phyloP scores from a whole-genome alignment of 1,284 basidiomycete species.

The Ceratobasidium sp. region DNA sequence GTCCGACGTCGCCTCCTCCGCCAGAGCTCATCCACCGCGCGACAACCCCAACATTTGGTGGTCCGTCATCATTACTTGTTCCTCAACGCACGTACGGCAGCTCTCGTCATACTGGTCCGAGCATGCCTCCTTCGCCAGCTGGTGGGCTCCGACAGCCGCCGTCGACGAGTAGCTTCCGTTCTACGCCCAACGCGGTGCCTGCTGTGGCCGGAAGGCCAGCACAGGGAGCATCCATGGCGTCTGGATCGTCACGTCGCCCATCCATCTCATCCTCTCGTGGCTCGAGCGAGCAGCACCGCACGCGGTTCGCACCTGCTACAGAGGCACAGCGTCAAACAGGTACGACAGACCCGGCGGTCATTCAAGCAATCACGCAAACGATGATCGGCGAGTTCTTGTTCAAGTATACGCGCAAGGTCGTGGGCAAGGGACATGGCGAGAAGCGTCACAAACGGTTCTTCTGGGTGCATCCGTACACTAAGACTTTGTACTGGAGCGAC shows the following conservation, averaged over 20 bases:
- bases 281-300: slow-evolving; percentile 64
- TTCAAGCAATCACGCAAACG: slow-evolving; percentile 98
- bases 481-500: slow-evolving; percentile 97
- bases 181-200: slow-evolving; percentile 71
- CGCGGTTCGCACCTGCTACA: slow-evolving; percentile 51
- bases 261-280: slow-evolving; percentile 73
- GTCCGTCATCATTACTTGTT: slow-evolving; percentile 62
- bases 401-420: slow-evolving; percentile 95
- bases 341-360: slow-evolving; percentile 86
- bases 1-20: slow-evolving; percentile 92
- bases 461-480: slow-evolving; percentile 99
- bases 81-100: slow-evolving; percentile 63
- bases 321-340: slow-evolving; percentile 50
- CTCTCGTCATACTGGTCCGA: slow-evolving; percentile 70
- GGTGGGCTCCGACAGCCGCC: slow-evolving; percentile 74
- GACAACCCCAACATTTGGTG: slow-evolving; percentile 81
- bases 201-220: slow-evolving; percentile 41
- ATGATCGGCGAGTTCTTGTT: slow-evolving; percentile 99
- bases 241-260: slow-evolving; percentile 73
- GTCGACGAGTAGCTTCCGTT: slow-evolving; percentile 85
- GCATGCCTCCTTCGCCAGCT: slow-evolving; percentile 76
- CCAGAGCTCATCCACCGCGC: slow-evolving; percentile 89
- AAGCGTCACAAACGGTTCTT: slow-evolving; percentile 96
- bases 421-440: slow-evolving; percentile 93
- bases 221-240: slow-evolving; percentile 34